Evolutionary conservation across 495 filamentous ascomycete species (phyloP).

Genomic region (Geoglossum glabrum): DNA sequence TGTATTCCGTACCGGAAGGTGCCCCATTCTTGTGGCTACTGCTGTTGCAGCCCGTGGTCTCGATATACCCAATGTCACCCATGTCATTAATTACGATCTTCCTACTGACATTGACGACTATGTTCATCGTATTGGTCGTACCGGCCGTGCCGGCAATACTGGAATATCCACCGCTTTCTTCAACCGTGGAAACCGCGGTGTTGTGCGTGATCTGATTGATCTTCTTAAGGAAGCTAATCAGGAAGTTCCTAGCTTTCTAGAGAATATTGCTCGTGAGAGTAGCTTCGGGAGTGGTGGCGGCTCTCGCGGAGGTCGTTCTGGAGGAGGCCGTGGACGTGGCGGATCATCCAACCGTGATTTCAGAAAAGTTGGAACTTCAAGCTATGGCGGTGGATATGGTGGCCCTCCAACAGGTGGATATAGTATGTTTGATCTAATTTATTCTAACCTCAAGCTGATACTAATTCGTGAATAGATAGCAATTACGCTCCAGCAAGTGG

Average conservation of each 20-base stretch:
- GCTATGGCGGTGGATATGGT: constrained; percentile 22
- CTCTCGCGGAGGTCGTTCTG: constrained; percentile 50
- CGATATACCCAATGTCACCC: constrained; percentile 95
- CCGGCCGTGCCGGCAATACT: constrained; percentile 96
- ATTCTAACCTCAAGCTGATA: neutral
- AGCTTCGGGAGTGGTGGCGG: constrained; percentile 58
- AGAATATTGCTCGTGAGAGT: constrained; percentile 88
- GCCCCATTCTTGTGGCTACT: constrained; percentile 90
- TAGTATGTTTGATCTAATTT: neutral
- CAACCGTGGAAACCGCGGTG: constrained; percentile 96
- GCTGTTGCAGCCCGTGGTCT: constrained; percentile 90
- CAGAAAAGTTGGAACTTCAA: constrained; percentile 44
- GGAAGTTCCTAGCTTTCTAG: constrained; percentile 80
- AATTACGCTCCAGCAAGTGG: constrained; percentile 8
- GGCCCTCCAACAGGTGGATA: constrained; percentile 21
- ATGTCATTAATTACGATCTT: constrained; percentile 98
- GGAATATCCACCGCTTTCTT: constrained; percentile 98
- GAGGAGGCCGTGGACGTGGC: constrained; percentile 37
- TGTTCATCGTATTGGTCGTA: constrained; percentile 98
- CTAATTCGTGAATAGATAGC: neutral
- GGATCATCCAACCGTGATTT: constrained; percentile 65
- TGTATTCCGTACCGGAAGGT: constrained; percentile 87
- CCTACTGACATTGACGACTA: constrained; percentile 99
- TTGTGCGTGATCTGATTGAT: constrained; percentile 86
- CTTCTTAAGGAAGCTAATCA: constrained; percentile 96